phyloP scores from a whole-genome alignment of 306 rosid genomes.

The Dicorynia guianensis region DNA sequence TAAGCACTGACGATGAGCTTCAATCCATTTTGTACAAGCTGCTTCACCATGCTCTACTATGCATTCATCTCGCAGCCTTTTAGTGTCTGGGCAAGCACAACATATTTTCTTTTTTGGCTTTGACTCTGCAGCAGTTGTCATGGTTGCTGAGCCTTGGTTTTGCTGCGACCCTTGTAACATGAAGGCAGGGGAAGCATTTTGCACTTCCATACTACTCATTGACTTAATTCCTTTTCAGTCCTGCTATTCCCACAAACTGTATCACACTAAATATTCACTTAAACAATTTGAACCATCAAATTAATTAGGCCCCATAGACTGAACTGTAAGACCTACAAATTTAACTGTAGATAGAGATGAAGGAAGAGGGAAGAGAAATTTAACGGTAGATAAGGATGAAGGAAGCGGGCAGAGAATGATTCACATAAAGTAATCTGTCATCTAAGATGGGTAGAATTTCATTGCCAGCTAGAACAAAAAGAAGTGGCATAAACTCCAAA shows the following conservation, averaged over 20 bases:
- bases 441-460: not conserved
- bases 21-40: slow-evolving; percentile 86
- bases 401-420: slow-evolving; percentile 2
- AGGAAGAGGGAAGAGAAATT: too few species aligned
- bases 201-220: slow-evolving; percentile 61
- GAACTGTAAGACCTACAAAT: too few species aligned
- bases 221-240: too few species aligned
- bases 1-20: slow-evolving; percentile 84
- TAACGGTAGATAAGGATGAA: not conserved
- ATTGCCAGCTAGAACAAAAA: not conserved
- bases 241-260: too few species aligned
- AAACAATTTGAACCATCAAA: too few species aligned
- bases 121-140: slow-evolving; percentile 43
- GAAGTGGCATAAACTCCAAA: not conserved
- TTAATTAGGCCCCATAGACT: too few species aligned
- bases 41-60: slow-evolving; percentile 89
- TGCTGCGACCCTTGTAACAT: slow-evolving; percentile 43
- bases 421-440: not conserved
- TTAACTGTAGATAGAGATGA: too few species aligned
- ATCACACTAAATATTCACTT: too few species aligned
- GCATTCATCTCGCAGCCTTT: slow-evolving; percentile 86
- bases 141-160: slow-evolving; percentile 33
- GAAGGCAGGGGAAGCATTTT: slow-evolving; percentile 49
- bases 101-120: slow-evolving; percentile 71
- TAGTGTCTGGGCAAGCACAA: slow-evolving; percentile 44